Percentiles rank a stretch among this genome's conserved stretches.
phyloP scores from a whole-genome alignment of 768 basidiomycete species.

The Rhizopogon vulgaris region DNA sequence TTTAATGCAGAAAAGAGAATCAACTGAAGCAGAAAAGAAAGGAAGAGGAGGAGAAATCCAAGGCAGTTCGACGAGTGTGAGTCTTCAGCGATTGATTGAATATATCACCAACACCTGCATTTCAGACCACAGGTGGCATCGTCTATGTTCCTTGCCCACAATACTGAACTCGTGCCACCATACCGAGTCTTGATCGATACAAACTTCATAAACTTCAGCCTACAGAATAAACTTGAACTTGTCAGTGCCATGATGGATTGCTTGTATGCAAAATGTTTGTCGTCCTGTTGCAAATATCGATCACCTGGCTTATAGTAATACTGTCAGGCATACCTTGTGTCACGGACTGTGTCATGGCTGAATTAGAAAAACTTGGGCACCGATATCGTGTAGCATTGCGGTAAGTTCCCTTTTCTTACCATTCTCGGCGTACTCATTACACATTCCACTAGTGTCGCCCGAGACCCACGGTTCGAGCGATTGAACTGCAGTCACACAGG shows the following conservation, averaged over 20 bases:
- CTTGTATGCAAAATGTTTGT: slow-evolving; percentile 91
- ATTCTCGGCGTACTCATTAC: neutral
- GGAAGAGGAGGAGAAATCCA: slow-evolving; percentile 73
- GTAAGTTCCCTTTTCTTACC: slow-evolving; percentile 37
- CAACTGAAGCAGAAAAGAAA: slow-evolving; percentile 85
- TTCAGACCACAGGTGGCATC: slow-evolving; percentile 79
- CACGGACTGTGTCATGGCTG: slow-evolving; percentile 99
- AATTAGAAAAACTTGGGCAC: slow-evolving; percentile 95
- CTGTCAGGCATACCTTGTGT: slow-evolving; percentile 89
- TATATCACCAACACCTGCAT: neutral
- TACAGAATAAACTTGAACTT: slow-evolving; percentile 97
- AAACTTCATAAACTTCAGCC: slow-evolving; percentile 98
- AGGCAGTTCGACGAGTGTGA: slow-evolving; percentile 73
- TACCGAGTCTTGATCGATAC: slow-evolving; percentile 98
- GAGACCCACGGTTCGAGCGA: slow-evolving; percentile 95
- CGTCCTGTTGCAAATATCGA: neutral
- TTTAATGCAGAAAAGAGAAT: slow-evolving; percentile 75
- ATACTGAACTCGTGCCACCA: slow-evolving; percentile 91
- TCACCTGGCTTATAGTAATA: slow-evolving; percentile 3
- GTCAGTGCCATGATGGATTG: slow-evolving; percentile 99
- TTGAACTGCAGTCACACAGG: slow-evolving; percentile 88
- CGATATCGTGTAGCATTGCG: slow-evolving; percentile 91
- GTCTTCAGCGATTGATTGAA: slow-evolving; percentile 23
- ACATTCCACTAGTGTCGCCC: slow-evolving; percentile 69
- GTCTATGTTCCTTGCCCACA: slow-evolving; percentile 91